Percentiles rank a stretch among this genome's conserved stretches.
These are phyloP conservation scores for Dactylellina parvicollis DNA, from an alignment of 2,329 filamentous ascomycete genomes.

Conservation along the genomic window DNA sequence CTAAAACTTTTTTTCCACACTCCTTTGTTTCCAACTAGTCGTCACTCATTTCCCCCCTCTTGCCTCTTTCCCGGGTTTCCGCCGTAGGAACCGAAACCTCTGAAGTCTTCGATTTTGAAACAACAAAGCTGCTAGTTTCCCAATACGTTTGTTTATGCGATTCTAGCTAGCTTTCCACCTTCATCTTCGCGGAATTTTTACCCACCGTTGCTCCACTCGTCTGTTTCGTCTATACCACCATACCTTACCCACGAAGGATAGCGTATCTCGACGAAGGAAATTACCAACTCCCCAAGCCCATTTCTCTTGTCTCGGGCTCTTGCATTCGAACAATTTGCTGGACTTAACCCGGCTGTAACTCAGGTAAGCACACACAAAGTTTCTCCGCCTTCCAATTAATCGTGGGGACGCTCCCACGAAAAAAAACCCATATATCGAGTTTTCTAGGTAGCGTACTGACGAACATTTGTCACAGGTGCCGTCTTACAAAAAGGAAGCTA, in stretches of 20 bases:
- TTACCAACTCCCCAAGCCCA: conserved; percentile 26
- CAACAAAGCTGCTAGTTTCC: conserved; percentile 41
- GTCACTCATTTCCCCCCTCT: conserved; percentile 39
- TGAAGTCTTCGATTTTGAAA: conserved; percentile 37
- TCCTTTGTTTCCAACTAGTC: conserved; percentile 52
- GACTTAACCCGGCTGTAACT: conserved; percentile 18
- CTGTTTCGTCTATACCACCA: conserved; percentile 12
- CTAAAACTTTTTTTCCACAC: conserved; percentile 12
- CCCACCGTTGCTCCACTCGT: conserved; percentile 23
- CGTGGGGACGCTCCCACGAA: conserved; percentile 16
- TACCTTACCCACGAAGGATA: conserved; percentile 31
- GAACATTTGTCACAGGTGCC: conserved; percentile 50
- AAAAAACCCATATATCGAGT: conserved; percentile 4
- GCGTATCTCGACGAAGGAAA: conserved; percentile 31
- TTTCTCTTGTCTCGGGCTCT: conserved; percentile 41
- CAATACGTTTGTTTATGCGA: conserved; percentile 47
- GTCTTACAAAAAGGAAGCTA: conserved; percentile 38
- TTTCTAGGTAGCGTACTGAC: conserved; percentile 29
- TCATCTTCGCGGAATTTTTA: conserved; percentile 22
- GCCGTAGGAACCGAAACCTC: conserved; percentile 40
- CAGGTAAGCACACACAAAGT: conserved; percentile 27
- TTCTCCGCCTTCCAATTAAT: conserved; percentile 33
- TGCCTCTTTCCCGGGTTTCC: conserved; percentile 27
- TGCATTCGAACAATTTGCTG: conserved; percentile 46
- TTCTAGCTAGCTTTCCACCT: conserved; percentile 30